Evolutionary conservation across 1,284 basidiomycete genomes (phyloP).

Genomic region (Pyrrhoderma lamaoense): DNA sequence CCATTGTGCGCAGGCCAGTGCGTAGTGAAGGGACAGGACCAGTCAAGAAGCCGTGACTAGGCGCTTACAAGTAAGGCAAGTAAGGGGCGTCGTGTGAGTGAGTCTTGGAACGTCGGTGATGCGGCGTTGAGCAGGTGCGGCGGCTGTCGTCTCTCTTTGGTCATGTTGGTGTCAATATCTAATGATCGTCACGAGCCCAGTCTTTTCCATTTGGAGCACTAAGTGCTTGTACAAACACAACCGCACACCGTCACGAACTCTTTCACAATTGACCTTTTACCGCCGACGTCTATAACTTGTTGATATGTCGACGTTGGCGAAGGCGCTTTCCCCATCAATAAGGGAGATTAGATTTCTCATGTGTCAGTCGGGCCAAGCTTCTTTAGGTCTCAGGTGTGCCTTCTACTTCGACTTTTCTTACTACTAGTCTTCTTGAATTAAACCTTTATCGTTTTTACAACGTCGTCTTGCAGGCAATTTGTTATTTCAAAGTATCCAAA

Average conservation of each 20-base stretch:
- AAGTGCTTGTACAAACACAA: too few relatives aligned
- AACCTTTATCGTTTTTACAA: background rate
- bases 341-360: constrained; percentile 83
- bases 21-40: too few relatives aligned
- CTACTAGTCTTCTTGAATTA: background rate
- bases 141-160: constrained; percentile 8
- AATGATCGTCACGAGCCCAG: too few relatives aligned
- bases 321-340: constrained; percentile 74
- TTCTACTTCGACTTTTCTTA: background rate
- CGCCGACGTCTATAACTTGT: constrained; percentile 19
- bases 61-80: constrained; percentile 8
- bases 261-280: too few relatives aligned
- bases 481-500: constrained; percentile 72
- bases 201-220: too few relatives aligned
- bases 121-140: background rate
- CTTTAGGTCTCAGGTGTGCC: constrained; percentile 75
- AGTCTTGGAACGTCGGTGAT: constrained; percentile 1
- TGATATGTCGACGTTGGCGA: constrained; percentile 60
- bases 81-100: constrained; percentile 3
- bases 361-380: constrained; percentile 75
- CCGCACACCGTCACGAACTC: too few relatives aligned
- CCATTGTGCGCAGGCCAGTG: constrained; percentile 7
- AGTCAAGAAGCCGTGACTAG: too few relatives aligned
- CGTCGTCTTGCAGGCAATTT: constrained; percentile 57
- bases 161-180: constrained; percentile 2